Percentiles rank a stretch among this genome's conserved stretches.
Conservation (phyloP, 257 asterid genomes). For the Gentiana macrophylla region DNA sequence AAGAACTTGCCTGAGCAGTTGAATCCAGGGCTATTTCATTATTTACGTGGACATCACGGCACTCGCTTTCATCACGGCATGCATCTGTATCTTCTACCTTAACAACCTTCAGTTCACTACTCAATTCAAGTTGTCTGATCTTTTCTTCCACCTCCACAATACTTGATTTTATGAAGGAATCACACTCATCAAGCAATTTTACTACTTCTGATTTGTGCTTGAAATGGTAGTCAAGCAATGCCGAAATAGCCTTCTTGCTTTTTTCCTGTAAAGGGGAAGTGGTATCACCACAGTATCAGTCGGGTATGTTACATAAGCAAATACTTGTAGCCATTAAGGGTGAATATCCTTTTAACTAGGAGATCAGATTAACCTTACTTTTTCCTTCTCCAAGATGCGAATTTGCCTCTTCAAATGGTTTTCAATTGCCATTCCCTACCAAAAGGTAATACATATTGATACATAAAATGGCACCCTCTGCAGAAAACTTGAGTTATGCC, state of each 20-base stretch:
- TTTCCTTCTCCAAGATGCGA: conserved; percentile 47
- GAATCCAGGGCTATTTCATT: conserved; percentile 33
- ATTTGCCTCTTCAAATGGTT: conserved; percentile 76
- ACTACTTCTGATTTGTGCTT: conserved; percentile 37
- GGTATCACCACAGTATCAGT: conserved; percentile 15
- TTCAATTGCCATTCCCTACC: conserved; percentile 87
- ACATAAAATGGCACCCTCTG: conserved; percentile 3
- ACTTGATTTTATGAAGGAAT: conserved; percentile 53
- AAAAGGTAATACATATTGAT: conserved; percentile 8
- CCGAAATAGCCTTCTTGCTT: conserved; percentile 45
- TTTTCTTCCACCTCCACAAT: conserved; percentile 44
- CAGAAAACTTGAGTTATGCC: conserved; percentile 6
- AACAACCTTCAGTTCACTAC: conserved; percentile 27
- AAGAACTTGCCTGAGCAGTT: conserved; percentile 34
- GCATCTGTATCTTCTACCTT: conserved; percentile 27
- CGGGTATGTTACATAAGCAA: conserved; percentile 13
- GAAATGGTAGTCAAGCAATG: conserved; percentile 38
- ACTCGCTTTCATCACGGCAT: conserved; percentile 33
- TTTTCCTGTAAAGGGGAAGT: conserved; percentile 46
- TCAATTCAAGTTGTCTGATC: conserved; percentile 40
- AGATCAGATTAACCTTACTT: conserved; percentile 28
- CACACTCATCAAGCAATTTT: conserved; percentile 61
- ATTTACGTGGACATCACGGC: conserved; percentile 66
- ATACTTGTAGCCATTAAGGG: background rate
- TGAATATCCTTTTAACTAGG: conserved; percentile 2